Conservation (phyloP, 2,329 filamentous ascomycete genomes). For the Trichoderma atrobrunneum region DNA sequence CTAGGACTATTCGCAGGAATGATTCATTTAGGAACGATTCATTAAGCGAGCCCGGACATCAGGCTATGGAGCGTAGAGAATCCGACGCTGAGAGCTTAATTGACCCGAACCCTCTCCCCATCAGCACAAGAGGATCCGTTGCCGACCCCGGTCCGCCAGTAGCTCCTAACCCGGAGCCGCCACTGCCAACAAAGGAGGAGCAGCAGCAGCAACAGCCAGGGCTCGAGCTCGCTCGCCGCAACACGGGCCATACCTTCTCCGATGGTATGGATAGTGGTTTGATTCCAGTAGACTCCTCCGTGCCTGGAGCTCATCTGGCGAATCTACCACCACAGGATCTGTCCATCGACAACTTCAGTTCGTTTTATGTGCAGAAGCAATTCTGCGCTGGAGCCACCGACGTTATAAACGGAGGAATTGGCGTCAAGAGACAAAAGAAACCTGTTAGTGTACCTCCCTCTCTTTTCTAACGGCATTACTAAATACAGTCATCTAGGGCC, state of each 20-base stretch:
- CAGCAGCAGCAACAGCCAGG: background rate
- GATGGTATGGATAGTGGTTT: conserved; percentile 18
- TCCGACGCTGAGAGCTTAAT: conserved; percentile 17
- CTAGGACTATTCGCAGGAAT: background rate
- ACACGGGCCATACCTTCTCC: background rate
- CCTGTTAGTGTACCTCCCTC: conserved; percentile 34
- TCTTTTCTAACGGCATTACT: background rate
- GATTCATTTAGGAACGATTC: background rate
- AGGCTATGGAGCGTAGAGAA: background rate
- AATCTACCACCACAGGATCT: conserved; percentile 32
- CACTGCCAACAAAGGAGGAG: background rate
- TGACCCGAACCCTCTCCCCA: conserved; percentile 7
- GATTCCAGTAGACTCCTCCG: conserved; percentile 24
- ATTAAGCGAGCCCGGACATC: background rate
- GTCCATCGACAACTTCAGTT: conserved; percentile 44
- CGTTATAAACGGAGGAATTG: conserved; percentile 46
- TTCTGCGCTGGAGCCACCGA: conserved; percentile 56
- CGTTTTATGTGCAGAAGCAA: conserved; percentile 52
- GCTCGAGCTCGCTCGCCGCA: background rate
- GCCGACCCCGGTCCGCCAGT: background rate
- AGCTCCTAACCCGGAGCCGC: background rate
- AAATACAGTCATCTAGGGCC: conserved; percentile 33
- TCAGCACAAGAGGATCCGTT: background rate
- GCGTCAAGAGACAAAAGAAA: conserved; percentile 51
- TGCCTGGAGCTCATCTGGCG: background rate